phyloP scores from a whole-genome alignment of 192 early-diverging fungal genomes.

The Coemansia sp. region DNA sequence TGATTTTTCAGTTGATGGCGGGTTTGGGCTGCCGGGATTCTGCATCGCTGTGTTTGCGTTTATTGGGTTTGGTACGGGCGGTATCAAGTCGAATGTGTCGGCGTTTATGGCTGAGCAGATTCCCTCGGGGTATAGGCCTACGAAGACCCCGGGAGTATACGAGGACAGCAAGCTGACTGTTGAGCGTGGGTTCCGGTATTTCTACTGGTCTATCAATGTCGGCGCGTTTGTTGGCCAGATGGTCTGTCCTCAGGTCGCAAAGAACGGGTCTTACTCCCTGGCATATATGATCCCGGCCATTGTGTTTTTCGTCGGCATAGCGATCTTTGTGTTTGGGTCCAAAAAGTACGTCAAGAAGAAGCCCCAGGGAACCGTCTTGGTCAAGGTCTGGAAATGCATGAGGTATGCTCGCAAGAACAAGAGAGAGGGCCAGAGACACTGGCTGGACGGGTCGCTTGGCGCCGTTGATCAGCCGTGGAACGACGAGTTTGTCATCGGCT shows the following conservation, averaged over 20 bases:
- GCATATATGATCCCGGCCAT: conserved; percentile 59
- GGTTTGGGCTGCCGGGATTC: conserved; percentile 60
- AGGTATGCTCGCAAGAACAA: conserved; percentile 24
- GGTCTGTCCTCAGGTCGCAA: conserved; percentile 57
- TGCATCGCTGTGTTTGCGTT: conserved; percentile 60
- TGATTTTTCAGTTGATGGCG: conserved; percentile 44
- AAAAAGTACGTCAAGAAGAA: conserved; percentile 55
- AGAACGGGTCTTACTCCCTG: conserved; percentile 58
- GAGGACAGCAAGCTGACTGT: conserved; percentile 32
- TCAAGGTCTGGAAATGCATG: conserved; percentile 51
- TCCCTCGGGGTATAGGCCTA: conserved; percentile 17
- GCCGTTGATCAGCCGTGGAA: conserved; percentile 56
- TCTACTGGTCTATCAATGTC: conserved; percentile 63
- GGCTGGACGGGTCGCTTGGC: conserved; percentile 51
- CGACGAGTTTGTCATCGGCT: conserved; percentile 63
- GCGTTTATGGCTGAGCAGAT: conserved; percentile 71
- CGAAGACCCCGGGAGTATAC: conserved; percentile 25
- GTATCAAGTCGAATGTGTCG: conserved; percentile 75
- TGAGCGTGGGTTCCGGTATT: conserved; percentile 28
- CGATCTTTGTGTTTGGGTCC: conserved; percentile 54
- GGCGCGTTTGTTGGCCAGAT: conserved; percentile 62
- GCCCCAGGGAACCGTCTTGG: conserved; percentile 60
- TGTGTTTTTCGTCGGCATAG: conserved; percentile 57
- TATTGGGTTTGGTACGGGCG: conserved; percentile 69
- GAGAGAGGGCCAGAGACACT: conserved; percentile 11